Evolutionary conservation across 2,329 filamentous ascomycete species (phyloP), one percentile per base, ranked within the genome.

Genomic region (Colletotrichum eleusines): DNA sequence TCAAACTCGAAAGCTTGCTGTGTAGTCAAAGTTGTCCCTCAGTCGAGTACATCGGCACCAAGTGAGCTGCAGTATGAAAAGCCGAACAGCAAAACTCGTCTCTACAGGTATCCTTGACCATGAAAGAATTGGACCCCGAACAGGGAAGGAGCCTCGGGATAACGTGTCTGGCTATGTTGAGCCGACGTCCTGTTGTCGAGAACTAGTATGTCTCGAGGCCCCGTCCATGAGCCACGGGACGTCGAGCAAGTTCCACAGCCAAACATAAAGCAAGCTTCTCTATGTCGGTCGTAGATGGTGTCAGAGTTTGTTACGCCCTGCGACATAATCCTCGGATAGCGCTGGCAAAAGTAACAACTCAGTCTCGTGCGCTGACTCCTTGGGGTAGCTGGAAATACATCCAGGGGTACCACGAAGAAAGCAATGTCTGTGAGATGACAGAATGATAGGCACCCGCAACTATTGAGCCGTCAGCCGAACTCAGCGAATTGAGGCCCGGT

Each of bases 231-330:
- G 23, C 59, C 53, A 44, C 66, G 69, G 53, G 64, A 59, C 54
- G 31, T 68, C 63, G 57, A 64, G 44, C 64, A 69, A 42, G 53
- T 46, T 59, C 69, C 54, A 31, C 51, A 48, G 28, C 23, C 48
- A 20, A 63, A 14, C 64, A 54, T 20, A 54, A 59, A 53, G 46
- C 64, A 69, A 48, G 55, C 40, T 61, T 54, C 44, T 20, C 42
- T 20, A 14, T 48, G 46, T 69, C 54, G 59, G 40, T 35, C 44
- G 66, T 51, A 46, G 64, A 59, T 60, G 53, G 63, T 63, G 59
- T 46, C 35, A 63, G 58, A 54, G 26, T 18, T 38, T 46, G 46
- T 26, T 48, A 44, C 68, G 42, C 44, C 57, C 51, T 38, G 64
- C 68, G 26, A 57, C 58, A 67, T 23, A 33, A 18, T 18, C 35